These are phyloP conservation scores for Phytophthora ohioensis DNA, from an alignment of 352 stramenopile species.

Conservation along the genomic window DNA sequence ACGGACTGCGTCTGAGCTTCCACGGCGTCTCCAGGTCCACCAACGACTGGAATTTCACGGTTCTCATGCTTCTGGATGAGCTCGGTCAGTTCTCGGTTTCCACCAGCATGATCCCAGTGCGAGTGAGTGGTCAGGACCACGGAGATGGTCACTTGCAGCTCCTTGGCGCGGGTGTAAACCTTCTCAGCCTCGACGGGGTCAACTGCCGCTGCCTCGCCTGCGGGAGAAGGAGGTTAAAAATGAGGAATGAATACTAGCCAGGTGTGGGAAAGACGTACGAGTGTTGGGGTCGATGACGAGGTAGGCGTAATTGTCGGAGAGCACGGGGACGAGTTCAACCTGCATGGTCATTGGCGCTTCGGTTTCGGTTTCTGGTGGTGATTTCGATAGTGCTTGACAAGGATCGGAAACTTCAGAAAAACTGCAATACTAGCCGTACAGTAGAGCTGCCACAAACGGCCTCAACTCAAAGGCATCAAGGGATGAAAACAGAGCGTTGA, in stretches of 20 bases:
- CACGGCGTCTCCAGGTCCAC: constrained; percentile 77
- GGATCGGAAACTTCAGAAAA: constrained; percentile 3
- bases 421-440: constrained; percentile 1
- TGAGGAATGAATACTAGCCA: neutral
- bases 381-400: constrained; percentile 2
- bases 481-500: too few species aligned
- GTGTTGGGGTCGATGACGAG: constrained; percentile 73
- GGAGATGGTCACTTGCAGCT: constrained; percentile 73
- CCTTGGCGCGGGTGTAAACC: constrained; percentile 71
- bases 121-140: constrained; percentile 93
- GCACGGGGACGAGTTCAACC: constrained; percentile 82
- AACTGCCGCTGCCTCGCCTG: constrained; percentile 77
- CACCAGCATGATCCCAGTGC: constrained; percentile 92
- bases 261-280: constrained; percentile 36
- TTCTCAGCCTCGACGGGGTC: constrained; percentile 90
- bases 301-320: constrained; percentile 94
- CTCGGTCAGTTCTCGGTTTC: constrained; percentile 78
- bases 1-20: constrained; percentile 68
- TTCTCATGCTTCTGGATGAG: constrained; percentile 49
- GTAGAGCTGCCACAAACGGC: neutral
- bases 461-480: too few species aligned
- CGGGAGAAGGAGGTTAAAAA: neutral
- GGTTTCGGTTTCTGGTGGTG: neutral
- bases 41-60: constrained; percentile 71
- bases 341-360: constrained; percentile 45